Base-by-base conservation (phyloP, 2,329 filamentous ascomycete species). In the Zymoseptoria passerinii region DNA sequence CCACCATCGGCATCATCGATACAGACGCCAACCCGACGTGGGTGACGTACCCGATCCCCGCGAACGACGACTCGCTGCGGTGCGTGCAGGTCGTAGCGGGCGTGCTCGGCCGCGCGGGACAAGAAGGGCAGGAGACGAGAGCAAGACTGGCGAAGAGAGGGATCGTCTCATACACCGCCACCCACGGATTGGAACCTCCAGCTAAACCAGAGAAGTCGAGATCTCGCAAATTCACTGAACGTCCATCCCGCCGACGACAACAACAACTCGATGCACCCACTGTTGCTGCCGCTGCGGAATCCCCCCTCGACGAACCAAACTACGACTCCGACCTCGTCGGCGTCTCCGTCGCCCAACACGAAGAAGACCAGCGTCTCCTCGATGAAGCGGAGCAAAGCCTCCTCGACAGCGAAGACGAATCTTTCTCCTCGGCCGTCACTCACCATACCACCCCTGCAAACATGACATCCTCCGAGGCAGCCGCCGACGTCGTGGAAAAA, bases 1-100 rank as follows among this genome's bases (percentile, higher is more conserved):
- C 94, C 0, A 97, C 94, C 0, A 94, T 99, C 68, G 94, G 92
- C 52, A 81, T 99, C 58, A 88, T 97, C 65, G 94, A 99, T 74
- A 97, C 94, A 0, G 89, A 99, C 73, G 87, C 86, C 2, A 89
- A 97, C 74, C 90, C 94, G 0, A 90, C 90, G 0, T 92, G 89
- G 84, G 91, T 97, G 54, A 97, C 94, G 3, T 99, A 99, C 72
- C 89, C 89, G 13, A 96, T 99, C 66, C 94, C 94, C 1, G 90
- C 90, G 54, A 99, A 99, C 73, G 94, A 99, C 71, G 94, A 99
- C 80, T 95, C 91, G 83, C 75, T 96, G 65, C 87, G 94, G 61
- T 86, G 87, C 64, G 82, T 91, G 53, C 84, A 87, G 66, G 81
- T 96, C 61, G 89, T 99, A 66, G 88, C 86, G 3, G 91, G 91